Evolutionary conservation across 1,284 basidiomycete genomes (phyloP), one percentile per base, ranked within the genome.

Genomic region (Cutaneotrichosporon cutaneum): DNA sequence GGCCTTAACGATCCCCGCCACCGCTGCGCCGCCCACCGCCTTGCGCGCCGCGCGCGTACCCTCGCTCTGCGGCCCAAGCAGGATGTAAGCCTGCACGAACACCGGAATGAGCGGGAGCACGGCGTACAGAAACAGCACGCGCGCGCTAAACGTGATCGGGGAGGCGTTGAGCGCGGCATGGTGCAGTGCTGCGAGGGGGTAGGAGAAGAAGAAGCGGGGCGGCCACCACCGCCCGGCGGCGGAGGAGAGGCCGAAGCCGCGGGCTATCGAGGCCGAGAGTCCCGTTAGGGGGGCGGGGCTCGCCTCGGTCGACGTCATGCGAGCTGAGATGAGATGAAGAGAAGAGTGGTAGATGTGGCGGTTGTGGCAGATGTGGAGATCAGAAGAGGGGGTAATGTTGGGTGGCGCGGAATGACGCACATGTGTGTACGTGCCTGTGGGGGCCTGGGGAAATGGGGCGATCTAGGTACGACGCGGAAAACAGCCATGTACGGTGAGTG

Each of bases 71-170:
- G 62, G 54, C 16, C 58, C 64, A 27, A 74, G 63, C 4, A 76
- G 63, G 13, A 78, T 52, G 26, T 65, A 66, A 3, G 72, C 68
- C 56, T 74, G 67, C 1, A 68, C 10, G 18, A 48, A 68, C 3
- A 77, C 42, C 6, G 73, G 72, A 9, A 56, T 1, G 16, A 53
- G 10, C 5, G 64, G 61, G 39, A 63, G 36, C 26, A 59, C 18
- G 18, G 30, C 22, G 59, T 59, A 66, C 2, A 18, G 10, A 2
- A 56, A 0, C 48, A 32, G n/a, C 18, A 27, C 33, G 24, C 32
- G 30, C 32, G 44, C 53, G 14, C 21, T 22, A 6, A 60, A 44
- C n/a, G n/a, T 16, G 27, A 24, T 26, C 32, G 55, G 44, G 18
- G 21, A 21, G 11, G 22, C 35, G 36, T 59, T 53, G 21, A 63